A percentile compares a stretch with the other conserved stretches of the same genome.
These are phyloP conservation scores for Lotus japonicus DNA, from an alignment of 306 rosid genomes.

Conservation along the genomic window DNA sequence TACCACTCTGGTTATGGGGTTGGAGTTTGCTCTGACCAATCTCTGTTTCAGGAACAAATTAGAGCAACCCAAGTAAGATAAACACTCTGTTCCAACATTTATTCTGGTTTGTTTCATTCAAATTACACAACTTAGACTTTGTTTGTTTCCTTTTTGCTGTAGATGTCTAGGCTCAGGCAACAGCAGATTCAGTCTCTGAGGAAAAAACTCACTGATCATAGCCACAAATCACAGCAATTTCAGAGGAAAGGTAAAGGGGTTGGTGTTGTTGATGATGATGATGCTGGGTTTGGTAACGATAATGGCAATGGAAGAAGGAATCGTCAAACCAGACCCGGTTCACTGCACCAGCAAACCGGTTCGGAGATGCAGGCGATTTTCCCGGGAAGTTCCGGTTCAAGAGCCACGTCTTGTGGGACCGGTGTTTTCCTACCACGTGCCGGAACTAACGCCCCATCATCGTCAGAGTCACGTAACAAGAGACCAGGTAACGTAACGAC, in stretches of 20 bases:
- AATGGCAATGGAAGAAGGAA: neutral
- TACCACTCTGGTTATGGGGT: neutral
- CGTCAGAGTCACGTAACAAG: constrained; percentile 3
- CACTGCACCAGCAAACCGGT: constrained; percentile 16
- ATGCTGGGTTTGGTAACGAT: neutral
- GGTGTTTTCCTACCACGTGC: constrained; percentile 74
- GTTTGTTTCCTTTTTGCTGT: neutral
- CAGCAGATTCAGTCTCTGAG: constrained; percentile 23
- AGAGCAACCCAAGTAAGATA: constrained; percentile 43
- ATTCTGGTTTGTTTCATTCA: neutral
- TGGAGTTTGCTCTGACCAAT: constrained; percentile 16
- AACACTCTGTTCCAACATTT: neutral
- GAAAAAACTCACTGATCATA: neutral
- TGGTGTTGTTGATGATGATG: neutral
- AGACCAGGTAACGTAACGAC: constrained; percentile 21
- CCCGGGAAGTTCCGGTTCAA: constrained; percentile 25
- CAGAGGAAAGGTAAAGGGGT: constrained; percentile 19
- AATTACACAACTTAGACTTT: neutral
- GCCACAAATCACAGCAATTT: neutral
- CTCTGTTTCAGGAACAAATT: constrained; percentile 33
- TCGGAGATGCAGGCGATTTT: constrained; percentile 30
- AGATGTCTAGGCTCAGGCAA: constrained; percentile 23
- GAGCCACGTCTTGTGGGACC: constrained; percentile 49
- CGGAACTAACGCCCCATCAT: constrained; percentile 1
- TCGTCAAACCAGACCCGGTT: neutral